Percentiles rank a stretch among this genome's conserved stretches.
phyloP scores from a whole-genome alignment of 2,329 filamentous ascomycete genomes.

The Septoria petroselini region DNA sequence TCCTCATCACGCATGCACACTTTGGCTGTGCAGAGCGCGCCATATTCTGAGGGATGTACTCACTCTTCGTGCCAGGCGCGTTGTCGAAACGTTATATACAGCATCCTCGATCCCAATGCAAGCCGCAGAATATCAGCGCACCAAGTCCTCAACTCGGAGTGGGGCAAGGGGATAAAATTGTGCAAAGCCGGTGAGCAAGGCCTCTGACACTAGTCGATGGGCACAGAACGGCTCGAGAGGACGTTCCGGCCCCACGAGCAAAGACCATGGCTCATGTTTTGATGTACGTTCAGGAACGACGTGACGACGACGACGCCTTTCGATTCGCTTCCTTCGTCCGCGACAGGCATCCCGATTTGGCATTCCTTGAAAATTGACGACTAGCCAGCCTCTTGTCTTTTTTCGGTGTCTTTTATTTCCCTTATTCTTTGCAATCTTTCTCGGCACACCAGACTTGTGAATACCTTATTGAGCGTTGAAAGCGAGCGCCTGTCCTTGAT shows the following conservation, averaged over 20 bases:
- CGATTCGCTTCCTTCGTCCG: neutral
- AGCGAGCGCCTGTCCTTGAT: constrained; percentile 20
- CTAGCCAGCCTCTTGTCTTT: no score
- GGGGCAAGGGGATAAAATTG: constrained; percentile 95
- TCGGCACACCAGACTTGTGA: neutral
- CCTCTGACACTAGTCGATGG: constrained; percentile 54
- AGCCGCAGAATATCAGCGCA: constrained; percentile 88
- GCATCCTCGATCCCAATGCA: constrained; percentile 92
- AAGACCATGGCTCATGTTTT: constrained; percentile 10
- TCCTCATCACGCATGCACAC: neutral
- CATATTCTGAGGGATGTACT: constrained; percentile 6
- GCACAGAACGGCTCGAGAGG: constrained; percentile 20
- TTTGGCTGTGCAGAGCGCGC: neutral
- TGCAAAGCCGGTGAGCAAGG: constrained; percentile 97
- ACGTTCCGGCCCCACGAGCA: constrained; percentile 20
- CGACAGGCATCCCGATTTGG: neutral
- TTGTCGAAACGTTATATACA: constrained; percentile 98
- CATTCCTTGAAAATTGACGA: neutral
- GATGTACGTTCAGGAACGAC: constrained; percentile 1
- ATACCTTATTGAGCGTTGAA: constrained; percentile 19
- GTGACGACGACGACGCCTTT: neutral
- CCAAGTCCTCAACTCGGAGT: constrained; percentile 96
- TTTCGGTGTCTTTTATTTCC: no score
- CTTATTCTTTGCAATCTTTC: no score
- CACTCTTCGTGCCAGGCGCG: constrained; percentile 62